Conservation (phyloP, 495 filamentous ascomycete species). For the Aspergillus leporis region DNA sequence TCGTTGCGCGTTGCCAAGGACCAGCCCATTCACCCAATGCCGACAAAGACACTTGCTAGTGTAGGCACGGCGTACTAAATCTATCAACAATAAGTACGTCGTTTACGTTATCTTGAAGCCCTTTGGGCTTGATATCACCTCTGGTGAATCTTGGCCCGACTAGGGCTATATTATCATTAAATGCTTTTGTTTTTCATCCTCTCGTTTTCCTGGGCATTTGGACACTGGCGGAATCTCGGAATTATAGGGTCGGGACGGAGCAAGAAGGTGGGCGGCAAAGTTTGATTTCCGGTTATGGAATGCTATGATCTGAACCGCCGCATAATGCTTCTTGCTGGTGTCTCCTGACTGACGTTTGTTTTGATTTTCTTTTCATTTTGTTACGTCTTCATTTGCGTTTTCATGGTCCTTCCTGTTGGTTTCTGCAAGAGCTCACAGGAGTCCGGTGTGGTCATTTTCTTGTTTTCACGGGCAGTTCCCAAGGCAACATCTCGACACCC, state of each 20-base stretch:
- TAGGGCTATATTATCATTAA: conserved; percentile 14
- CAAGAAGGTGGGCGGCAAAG: conserved; percentile 37
- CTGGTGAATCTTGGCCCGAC: too few relatives aligned
- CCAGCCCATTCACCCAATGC: conserved; percentile 48
- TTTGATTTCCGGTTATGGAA: conserved; percentile 33
- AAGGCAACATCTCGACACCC: conserved; percentile 45
- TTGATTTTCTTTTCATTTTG: conserved; percentile 27
- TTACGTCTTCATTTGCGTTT: conserved; percentile 20
- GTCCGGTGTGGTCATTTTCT: conserved; percentile 46
- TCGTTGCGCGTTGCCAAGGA: conserved; percentile 52
- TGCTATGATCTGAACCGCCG: conserved; percentile 32
- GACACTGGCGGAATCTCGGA: conserved; percentile 32
- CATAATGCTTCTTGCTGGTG: conserved; percentile 40
- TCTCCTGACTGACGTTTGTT: conserved; percentile 34
- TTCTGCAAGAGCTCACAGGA: conserved; percentile 46
- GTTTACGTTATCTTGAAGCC: conserved; percentile 1
- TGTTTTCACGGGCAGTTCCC: conserved; percentile 42
- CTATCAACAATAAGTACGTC: conserved; percentile 12
- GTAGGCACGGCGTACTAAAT: conserved; percentile 53
- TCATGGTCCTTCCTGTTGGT: conserved; percentile 22
- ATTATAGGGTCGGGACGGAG: conserved; percentile 34
- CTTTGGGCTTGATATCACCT: not conserved
- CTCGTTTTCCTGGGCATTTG: conserved; percentile 28
- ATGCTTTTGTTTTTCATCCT: conserved; percentile 28
- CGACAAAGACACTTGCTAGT: conserved; percentile 48